These are phyloP conservation scores for Aeschynomene evenia DNA, from an alignment of 306 rosid species.

Conservation along the genomic window DNA sequence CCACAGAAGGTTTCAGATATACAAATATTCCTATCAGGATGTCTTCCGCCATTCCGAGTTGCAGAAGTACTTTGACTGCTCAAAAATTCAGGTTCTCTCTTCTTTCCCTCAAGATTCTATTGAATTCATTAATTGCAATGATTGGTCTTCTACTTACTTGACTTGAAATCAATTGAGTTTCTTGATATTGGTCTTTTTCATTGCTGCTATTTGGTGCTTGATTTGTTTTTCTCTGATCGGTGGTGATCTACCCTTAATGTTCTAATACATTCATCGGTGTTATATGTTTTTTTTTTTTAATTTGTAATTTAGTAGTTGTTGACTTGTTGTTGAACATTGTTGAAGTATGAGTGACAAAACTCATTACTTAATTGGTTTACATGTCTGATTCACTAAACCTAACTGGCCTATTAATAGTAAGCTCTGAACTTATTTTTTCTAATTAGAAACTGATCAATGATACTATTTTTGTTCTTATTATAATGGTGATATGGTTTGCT, in stretches of 20 bases:
- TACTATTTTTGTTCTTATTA: conserved; percentile 1
- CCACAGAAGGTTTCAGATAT: conserved; percentile 79
- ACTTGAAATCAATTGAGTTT: not conserved
- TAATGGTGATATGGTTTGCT: conserved; percentile 17
- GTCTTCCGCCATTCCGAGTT: conserved; percentile 77
- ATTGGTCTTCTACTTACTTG: not conserved
- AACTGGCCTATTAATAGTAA: not conserved
- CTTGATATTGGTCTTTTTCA: not conserved
- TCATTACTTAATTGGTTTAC: not conserved
- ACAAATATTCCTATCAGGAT: conserved; percentile 78
- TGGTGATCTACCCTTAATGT: not conserved
- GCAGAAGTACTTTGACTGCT: conserved; percentile 77
- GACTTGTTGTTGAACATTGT: not conserved
- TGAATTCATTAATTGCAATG: conserved; percentile 7
- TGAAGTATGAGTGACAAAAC: not conserved
- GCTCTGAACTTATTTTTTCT: conserved; percentile 8
- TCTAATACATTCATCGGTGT: conserved; percentile 1
- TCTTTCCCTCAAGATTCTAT: conserved; percentile 10
- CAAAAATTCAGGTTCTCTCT: conserved; percentile 73
- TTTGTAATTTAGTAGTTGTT: not conserved
- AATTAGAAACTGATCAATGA: not conserved
- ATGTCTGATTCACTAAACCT: not conserved
- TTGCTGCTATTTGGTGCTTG: conserved; percentile 20
- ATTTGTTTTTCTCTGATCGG: not conserved
- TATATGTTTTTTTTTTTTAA: not conserved